Conservation (phyloP, 176 grass and related monocot species). For the Lolium rigidum region DNA sequence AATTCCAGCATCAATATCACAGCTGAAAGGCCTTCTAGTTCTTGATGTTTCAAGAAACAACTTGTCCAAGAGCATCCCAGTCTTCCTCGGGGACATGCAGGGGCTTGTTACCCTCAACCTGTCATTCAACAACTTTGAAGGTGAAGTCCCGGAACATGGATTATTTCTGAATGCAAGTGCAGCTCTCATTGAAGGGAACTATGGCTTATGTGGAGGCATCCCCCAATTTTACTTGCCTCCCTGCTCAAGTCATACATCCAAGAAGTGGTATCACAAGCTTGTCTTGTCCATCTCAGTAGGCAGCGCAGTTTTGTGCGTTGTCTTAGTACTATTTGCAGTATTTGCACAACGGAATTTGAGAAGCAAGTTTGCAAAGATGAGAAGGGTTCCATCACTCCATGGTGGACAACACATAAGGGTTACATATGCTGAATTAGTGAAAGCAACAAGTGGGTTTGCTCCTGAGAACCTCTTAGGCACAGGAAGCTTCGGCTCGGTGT, state of each 20-base stretch:
- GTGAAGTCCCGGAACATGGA: constrained; percentile 34
- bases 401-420: background rate
- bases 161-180: constrained; percentile 47
- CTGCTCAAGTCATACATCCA: background rate
- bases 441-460: constrained; percentile 34
- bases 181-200: constrained; percentile 39
- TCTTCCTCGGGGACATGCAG: constrained; percentile 20
- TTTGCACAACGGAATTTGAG: background rate
- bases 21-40: constrained; percentile 35
- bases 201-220: constrained; percentile 50
- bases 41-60: constrained; percentile 52
- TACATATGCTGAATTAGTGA: constrained; percentile 30
- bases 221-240: constrained; percentile 26
- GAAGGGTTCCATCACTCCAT: background rate
- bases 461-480: constrained; percentile 21
- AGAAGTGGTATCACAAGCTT: background rate
- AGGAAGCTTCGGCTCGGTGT: constrained; percentile 41
- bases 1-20: constrained; percentile 44
- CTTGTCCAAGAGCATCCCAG: constrained; percentile 50
- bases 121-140: constrained; percentile 63
- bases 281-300: background rate
- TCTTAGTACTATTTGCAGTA: background rate
- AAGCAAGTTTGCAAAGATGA: background rate
- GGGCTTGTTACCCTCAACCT: constrained; percentile 40
- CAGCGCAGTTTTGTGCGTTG: background rate